A percentile compares a stretch with the other conserved stretches of the same genome.
Conservation (phyloP, 2,329 filamentous ascomycete species). For the Claviceps africana region DNA sequence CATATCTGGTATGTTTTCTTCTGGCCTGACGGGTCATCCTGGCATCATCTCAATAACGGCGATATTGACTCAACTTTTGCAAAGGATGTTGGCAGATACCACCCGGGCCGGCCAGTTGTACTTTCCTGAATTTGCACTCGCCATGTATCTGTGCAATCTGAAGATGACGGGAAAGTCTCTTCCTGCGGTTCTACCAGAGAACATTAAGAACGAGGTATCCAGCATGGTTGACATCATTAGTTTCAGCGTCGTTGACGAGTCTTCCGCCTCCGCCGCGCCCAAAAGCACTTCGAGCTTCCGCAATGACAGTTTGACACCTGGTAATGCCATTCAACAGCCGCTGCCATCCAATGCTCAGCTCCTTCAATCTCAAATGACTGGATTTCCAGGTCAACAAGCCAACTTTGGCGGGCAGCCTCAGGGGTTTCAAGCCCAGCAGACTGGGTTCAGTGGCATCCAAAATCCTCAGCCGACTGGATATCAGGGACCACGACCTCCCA, state of each 20-base stretch:
- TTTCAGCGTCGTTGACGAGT: constrained; percentile 74
- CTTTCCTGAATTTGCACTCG: constrained; percentile 92
- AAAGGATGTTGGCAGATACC: constrained; percentile 80
- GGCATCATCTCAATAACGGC: neutral
- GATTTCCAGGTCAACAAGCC: constrained; percentile 44
- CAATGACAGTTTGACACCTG: constrained; percentile 33
- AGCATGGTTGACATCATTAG: constrained; percentile 99
- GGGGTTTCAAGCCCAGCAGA: constrained; percentile 52
- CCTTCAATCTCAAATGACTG: constrained; percentile 53
- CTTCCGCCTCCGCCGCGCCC: constrained; percentile 31
- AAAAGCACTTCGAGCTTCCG: constrained; percentile 60
- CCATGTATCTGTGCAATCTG: constrained; percentile 97
- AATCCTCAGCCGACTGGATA: constrained; percentile 70
- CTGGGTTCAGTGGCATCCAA: constrained; percentile 52
- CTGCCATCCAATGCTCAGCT: constrained; percentile 59
- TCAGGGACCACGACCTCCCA: constrained; percentile 70
- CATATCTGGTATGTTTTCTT: constrained; percentile 68
- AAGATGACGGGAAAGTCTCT: constrained; percentile 77
- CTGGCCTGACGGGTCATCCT: neutral
- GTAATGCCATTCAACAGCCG: constrained; percentile 47
- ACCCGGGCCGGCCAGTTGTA: constrained; percentile 92
- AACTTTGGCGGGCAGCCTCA: constrained; percentile 44
- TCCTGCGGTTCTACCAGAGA: constrained; percentile 62
- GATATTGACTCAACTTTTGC: neutral
- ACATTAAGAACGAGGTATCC: constrained; percentile 88